These are phyloP conservation scores for Torulaspora indica DNA, from an alignment of 805 yeast species.

Conservation along the genomic window DNA sequence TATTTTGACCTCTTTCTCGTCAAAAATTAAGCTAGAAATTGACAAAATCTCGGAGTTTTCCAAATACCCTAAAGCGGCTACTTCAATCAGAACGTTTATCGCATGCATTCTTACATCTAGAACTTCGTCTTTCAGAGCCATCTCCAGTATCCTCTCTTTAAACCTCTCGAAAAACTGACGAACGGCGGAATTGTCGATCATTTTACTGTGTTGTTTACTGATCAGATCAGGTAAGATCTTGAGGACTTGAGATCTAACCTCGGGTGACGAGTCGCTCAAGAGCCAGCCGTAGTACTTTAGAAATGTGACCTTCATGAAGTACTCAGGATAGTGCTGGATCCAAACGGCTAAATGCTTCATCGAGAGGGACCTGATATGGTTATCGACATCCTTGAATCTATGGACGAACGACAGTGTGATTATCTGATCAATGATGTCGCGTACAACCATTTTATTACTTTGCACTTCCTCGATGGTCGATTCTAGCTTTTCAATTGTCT, in stretches of 20 bases:
- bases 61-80: constrained; percentile 57
- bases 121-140: constrained; percentile 55
- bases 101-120: constrained; percentile 49
- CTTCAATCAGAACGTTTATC: constrained; percentile 49
- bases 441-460: constrained; percentile 49
- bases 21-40: constrained; percentile 43
- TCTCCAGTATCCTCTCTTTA: constrained; percentile 58
- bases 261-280: constrained; percentile 60
- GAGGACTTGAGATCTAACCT: constrained; percentile 62
- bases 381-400: constrained; percentile 77
- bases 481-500: constrained; percentile 46
- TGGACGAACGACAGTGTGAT: constrained; percentile 64
- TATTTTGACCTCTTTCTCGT: constrained; percentile 34
- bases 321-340: constrained; percentile 67
- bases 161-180: constrained; percentile 76
- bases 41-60: constrained; percentile 52
- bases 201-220: constrained; percentile 41
- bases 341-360: constrained; percentile 59
- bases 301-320: constrained; percentile 63
- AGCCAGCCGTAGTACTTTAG: constrained; percentile 81
- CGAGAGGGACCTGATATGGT: constrained; percentile 65
- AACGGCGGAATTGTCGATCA: constrained; percentile 53
- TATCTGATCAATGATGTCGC: constrained; percentile 58
- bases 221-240: constrained; percentile 45
- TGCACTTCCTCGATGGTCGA: constrained; percentile 41